phyloP scores from a whole-genome alignment of 176 grass and related monocot species.

The Zizania latifolia region DNA sequence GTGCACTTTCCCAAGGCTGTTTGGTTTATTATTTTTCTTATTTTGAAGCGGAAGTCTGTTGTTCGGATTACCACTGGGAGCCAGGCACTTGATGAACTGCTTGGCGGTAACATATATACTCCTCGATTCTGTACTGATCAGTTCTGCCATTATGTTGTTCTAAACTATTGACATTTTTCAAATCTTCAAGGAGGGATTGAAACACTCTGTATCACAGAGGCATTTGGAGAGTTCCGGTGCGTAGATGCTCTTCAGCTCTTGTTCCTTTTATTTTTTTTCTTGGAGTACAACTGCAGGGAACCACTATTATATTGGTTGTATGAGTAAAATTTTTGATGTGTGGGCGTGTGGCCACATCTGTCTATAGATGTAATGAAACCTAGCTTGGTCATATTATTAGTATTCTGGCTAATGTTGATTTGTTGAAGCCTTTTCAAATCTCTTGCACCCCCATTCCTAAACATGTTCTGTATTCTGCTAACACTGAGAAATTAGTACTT shows the following conservation, averaged over 20 bases:
- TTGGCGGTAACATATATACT: conserved; percentile 58
- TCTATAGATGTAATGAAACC: neutral
- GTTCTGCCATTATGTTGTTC: conserved; percentile 1
- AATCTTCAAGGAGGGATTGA: conserved; percentile 76
- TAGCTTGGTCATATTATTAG: neutral
- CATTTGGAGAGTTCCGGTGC: conserved; percentile 87
- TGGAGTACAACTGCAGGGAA: neutral
- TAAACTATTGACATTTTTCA: conserved; percentile 19
- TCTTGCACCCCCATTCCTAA: neutral
- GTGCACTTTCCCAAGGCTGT: neutral
- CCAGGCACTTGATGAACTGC: conserved; percentile 75
- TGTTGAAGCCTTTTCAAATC: neutral
- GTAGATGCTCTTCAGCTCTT: conserved; percentile 23
- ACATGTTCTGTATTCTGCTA: neutral
- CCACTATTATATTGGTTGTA: neutral
- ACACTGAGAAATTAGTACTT: neutral
- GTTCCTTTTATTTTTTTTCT: neutral
- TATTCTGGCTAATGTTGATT: neutral
- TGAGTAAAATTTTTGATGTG: neutral
- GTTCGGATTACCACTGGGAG: conserved; percentile 80
- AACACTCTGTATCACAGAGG: conserved; percentile 87
- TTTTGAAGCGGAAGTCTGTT: conserved; percentile 70
- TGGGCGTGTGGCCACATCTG: neutral
- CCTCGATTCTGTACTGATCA: neutral
- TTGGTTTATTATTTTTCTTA: neutral